Evolutionary conservation across 257 asterid species (phyloP).

Genomic region (Solanum medicagineum): DNA sequence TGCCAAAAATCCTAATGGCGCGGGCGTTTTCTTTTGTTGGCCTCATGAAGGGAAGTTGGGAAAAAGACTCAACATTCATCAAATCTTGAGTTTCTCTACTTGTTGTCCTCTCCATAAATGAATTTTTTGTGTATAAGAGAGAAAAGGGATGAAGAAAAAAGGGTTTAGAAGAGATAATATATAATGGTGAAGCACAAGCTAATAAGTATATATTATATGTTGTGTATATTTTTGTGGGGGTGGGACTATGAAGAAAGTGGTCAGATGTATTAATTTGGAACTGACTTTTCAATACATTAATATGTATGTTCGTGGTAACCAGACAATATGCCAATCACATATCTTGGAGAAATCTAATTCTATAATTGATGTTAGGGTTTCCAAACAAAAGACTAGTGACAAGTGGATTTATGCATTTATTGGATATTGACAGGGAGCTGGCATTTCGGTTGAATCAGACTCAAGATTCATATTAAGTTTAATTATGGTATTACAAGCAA

Average conservation of each 20-base stretch:
- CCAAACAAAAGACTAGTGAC: not conserved
- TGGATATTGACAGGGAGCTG: not conserved
- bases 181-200: not conserved
- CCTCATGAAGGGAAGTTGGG: conserved; percentile 81
- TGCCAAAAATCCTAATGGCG: conserved; percentile 67
- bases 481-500: not conserved
- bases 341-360: not conserved
- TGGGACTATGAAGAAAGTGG: not conserved
- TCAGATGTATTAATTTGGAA: not conserved
- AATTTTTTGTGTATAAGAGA: not conserved
- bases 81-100: conserved; percentile 62
- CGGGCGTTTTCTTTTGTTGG: conserved; percentile 28
- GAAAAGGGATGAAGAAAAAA: not conserved
- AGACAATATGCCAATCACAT: not conserved
- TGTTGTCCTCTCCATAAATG: conserved; percentile 36
- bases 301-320: not conserved
- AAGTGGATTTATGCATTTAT: not conserved
- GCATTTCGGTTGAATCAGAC: too few relatives aligned
- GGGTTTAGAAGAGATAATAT: not conserved
- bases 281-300: not conserved
- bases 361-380: not conserved
- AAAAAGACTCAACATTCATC: conserved; percentile 82
- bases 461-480: too few relatives aligned
- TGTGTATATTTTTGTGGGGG: not conserved
- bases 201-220: not conserved